These are phyloP conservation scores for Delitschia confertaspora DNA, from an alignment of 495 filamentous ascomycete genomes.

Conservation along the genomic window DNA sequence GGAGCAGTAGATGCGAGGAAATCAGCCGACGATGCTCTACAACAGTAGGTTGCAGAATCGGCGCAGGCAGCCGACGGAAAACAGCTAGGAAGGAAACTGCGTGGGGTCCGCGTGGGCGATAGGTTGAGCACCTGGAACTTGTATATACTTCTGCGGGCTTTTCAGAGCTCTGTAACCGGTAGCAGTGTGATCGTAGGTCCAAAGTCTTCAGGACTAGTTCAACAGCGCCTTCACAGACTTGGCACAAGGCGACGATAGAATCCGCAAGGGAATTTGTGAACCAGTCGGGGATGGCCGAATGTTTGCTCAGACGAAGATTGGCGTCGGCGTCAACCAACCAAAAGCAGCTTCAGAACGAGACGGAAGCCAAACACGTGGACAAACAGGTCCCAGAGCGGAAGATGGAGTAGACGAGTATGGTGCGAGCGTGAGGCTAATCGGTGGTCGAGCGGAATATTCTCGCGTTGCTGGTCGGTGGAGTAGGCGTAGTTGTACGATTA, in stretches of 20 bases:
- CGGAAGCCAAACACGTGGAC: slow-evolving; percentile 30
- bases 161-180: too few relatives aligned
- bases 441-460: slow-evolving; percentile 2
- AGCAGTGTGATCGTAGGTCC: too few relatives aligned
- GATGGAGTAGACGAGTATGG: neutral
- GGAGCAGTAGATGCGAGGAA: too few relatives aligned
- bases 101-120: too few relatives aligned
- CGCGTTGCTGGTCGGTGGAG: slow-evolving; percentile 17
- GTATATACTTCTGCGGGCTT: too few relatives aligned
- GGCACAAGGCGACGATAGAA: too few relatives aligned
- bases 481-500: slow-evolving; percentile 8
- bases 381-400: slow-evolving; percentile 21
- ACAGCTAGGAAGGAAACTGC: too few relatives aligned
- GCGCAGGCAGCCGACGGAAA: slow-evolving; percentile 28
- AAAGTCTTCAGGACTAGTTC: too few relatives aligned
- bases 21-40: slow-evolving; percentile 23
- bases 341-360: too few relatives aligned
- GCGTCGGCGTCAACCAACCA: slow-evolving; percentile 12
- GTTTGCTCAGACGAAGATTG: slow-evolving; percentile 24
- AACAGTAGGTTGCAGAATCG: slow-evolving; percentile 30
- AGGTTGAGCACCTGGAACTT: too few relatives aligned
- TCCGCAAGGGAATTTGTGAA: slow-evolving; percentile 22
- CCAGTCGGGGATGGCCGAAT: slow-evolving; percentile 1
- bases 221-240: too few relatives aligned
- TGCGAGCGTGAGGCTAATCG: slow-evolving; percentile 6